phyloP scores from a whole-genome alignment of 768 basidiomycete species.

The Suillus tomentosus region DNA sequence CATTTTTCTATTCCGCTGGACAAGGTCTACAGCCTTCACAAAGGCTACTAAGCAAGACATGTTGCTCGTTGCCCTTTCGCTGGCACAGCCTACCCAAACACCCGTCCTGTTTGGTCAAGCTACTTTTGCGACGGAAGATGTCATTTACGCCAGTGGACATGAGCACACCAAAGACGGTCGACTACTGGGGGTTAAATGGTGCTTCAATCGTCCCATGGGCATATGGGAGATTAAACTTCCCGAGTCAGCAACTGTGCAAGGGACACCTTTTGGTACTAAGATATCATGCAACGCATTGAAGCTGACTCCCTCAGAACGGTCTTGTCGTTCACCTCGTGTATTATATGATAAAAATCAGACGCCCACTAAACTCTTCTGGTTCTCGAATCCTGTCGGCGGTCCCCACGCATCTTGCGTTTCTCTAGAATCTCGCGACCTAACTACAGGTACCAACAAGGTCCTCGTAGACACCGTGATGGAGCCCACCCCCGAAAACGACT shows the following conservation, averaged over 20 bases:
- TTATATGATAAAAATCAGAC: constrained; percentile 27
- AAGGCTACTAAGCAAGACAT: constrained; percentile 13
- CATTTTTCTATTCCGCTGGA: constrained; percentile 57
- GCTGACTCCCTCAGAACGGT: constrained; percentile 45
- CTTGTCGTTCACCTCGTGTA: constrained; percentile 63
- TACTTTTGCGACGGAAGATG: constrained; percentile 45
- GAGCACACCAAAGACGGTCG: constrained; percentile 59
- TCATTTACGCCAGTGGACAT: constrained; percentile 62
- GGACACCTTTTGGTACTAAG: constrained; percentile 12
- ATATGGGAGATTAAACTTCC: constrained; percentile 53
- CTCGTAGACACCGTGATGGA: constrained; percentile 48
- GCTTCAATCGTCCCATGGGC: constrained; percentile 58
- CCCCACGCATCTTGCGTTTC: constrained; percentile 58
- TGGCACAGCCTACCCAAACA: constrained; percentile 10
- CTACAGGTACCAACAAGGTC: constrained; percentile 16
- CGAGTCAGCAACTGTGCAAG: constrained; percentile 13
- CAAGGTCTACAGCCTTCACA: constrained; percentile 15
- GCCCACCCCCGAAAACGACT: constrained; percentile 33
- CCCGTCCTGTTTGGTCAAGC: constrained; percentile 56
- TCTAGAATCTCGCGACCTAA: constrained; percentile 48
- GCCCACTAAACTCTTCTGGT: constrained; percentile 45
- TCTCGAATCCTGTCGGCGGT: constrained; percentile 57
- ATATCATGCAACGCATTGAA: constrained; percentile 33
- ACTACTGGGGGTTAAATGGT: constrained; percentile 58
- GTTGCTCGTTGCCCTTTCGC: constrained; percentile 18